Evolutionary conservation across 1,284 basidiomycete species (phyloP).

Genomic region (Coriolopsis trogii): DNA sequence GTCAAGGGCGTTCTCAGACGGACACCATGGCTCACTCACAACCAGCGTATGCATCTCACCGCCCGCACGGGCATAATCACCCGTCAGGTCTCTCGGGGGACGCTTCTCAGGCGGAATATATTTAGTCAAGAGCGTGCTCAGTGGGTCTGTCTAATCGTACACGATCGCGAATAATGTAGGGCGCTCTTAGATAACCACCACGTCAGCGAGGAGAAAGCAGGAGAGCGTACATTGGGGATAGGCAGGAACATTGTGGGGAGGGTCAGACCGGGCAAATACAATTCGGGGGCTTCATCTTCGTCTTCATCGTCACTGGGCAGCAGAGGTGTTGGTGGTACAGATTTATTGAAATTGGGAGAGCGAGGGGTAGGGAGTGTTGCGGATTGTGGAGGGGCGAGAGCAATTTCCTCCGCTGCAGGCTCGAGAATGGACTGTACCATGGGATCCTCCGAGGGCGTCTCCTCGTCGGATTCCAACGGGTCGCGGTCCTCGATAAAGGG

Average conservation of each 20-base stretch:
- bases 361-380: conserved; percentile 7
- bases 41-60: conserved; percentile 75
- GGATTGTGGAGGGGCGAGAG: conserved; percentile 25
- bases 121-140: conserved; percentile 77
- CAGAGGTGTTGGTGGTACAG: conserved; percentile 43
- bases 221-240: conserved; percentile 74
- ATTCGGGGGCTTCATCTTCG: conserved; percentile 52
- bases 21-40: conserved; percentile 47
- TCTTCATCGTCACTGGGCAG: conserved; percentile 37
- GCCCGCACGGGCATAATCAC: conserved; percentile 62
- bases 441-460: conserved; percentile 12
- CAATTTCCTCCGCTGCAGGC: conserved; percentile 30
- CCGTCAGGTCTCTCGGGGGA: conserved; percentile 69
- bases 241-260: conserved; percentile 79
- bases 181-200: conserved; percentile 59
- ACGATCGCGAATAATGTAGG: conserved; percentile 25
- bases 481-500: conserved; percentile 44
- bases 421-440: conserved; percentile 11
- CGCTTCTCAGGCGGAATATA: conserved; percentile 77
- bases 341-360: conserved; percentile 31
- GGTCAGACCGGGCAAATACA: conserved; percentile 59
- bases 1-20: conserved; percentile 1
- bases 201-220: conserved; percentile 46
- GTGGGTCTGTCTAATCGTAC: conserved; percentile 74
- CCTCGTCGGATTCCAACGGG: conserved; percentile 35